A percentile compares a stretch with the other conserved stretches of the same genome.
phyloP scores from a whole-genome alignment of 192 early-diverging fungal genomes.

The Geranomyces variabilis region DNA sequence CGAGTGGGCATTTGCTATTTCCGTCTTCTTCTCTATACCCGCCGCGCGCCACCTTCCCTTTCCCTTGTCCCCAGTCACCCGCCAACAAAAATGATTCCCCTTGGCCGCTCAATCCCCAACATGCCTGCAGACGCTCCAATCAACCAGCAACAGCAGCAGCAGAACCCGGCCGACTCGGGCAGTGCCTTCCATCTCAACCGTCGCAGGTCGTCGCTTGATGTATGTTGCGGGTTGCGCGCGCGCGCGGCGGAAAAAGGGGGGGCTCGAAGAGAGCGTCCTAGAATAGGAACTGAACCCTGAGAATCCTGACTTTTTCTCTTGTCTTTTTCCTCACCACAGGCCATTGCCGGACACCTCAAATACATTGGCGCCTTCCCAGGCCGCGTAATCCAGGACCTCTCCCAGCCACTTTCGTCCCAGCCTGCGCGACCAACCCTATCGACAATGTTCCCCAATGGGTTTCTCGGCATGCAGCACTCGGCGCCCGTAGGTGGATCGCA shows the following conservation, averaged over 20 bases:
- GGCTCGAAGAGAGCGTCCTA: too few relatives aligned
- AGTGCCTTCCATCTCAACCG: conserved; percentile 18
- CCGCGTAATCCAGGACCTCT: conserved; percentile 28
- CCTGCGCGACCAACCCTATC: neutral
- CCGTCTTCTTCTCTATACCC: too few relatives aligned
- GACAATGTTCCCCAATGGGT: neutral
- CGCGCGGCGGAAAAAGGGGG: neutral
- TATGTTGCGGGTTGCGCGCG: neutral
- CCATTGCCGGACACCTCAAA: conserved; percentile 23
- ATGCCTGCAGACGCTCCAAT: neutral
- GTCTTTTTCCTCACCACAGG: neutral
- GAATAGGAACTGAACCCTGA: too few relatives aligned
- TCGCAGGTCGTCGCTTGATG: conserved; percentile 24
- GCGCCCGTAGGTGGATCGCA: neutral
- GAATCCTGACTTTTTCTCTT: neutral
- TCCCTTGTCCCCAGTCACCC: too few relatives aligned
- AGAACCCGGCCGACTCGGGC: neutral
- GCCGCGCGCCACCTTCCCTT: too few relatives aligned
- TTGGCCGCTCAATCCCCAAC: conserved; percentile 32
- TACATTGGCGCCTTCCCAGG: conserved; percentile 22
- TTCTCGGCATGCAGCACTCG: conserved; percentile 10
- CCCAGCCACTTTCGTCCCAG: conserved; percentile 6
- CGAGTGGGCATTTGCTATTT: too few relatives aligned
- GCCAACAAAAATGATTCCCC: conserved; percentile 23
- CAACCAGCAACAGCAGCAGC: conserved; percentile 1